Conservation (phyloP, 2,329 filamentous ascomycete species). For the Rutstroemia sp. region DNA sequence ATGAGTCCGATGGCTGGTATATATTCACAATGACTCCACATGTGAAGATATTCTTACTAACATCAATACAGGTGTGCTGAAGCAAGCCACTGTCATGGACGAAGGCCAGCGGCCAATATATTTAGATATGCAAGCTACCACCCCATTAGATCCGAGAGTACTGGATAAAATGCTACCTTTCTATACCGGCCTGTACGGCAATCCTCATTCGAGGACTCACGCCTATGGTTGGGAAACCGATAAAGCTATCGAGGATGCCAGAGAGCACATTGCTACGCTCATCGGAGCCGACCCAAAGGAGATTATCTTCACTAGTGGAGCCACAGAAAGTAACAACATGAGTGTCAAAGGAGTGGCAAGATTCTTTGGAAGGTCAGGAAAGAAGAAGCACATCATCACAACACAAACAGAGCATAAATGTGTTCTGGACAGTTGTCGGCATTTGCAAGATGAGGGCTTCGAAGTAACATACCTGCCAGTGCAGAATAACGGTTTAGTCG, state of each 20-base stretch:
- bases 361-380: slow-evolving; percentile 86
- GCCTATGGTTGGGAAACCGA: slow-evolving; percentile 99
- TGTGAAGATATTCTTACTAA: slow-evolving; percentile 15
- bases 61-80: slow-evolving; percentile 58
- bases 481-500: slow-evolving; percentile 74
- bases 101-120: slow-evolving; percentile 92
- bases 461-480: slow-evolving; percentile 97
- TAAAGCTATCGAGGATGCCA: slow-evolving; percentile 81
- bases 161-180: slow-evolving; percentile 95
- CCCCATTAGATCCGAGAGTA: slow-evolving; percentile 87
- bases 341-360: slow-evolving; percentile 96
- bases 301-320: slow-evolving; percentile 97
- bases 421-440: slow-evolving; percentile 91
- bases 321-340: slow-evolving; percentile 99
- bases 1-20: slow-evolving; percentile 73
- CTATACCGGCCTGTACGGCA: slow-evolving; percentile 89
- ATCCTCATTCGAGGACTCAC: slow-evolving; percentile 94
- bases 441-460: slow-evolving; percentile 94
- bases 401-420: slow-evolving; percentile 99
- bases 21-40: slow-evolving; percentile 11
- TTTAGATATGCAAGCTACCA: slow-evolving; percentile 96
- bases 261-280: slow-evolving; percentile 73
- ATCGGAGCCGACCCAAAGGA: slow-evolving; percentile 96
- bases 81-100: slow-evolving; percentile 88
- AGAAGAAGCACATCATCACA: slow-evolving; percentile 98